Percentiles rank a stretch among this genome's conserved stretches.
Conservation (phyloP, 169 alveolate species). For the Plasmodium blacklocki region DNA sequence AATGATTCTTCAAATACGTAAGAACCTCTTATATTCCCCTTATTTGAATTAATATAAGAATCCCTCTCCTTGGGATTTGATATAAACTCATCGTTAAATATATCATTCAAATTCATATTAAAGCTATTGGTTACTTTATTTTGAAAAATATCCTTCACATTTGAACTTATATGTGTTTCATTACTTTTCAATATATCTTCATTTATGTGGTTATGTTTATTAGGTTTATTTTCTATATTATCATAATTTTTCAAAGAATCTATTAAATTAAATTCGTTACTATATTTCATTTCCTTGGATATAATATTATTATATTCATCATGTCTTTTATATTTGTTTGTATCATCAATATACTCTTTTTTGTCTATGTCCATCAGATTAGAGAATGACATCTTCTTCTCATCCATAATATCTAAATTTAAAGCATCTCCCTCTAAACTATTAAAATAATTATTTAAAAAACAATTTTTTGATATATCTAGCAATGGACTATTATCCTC, state of each 20-base stretch:
- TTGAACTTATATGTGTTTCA: not conserved
- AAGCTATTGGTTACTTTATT: not conserved
- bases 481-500: conserved; percentile 13
- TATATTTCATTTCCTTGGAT: not conserved
- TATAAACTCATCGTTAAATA: too few species aligned
- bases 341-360: not conserved
- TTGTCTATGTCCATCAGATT: not conserved
- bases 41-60: too few species aligned
- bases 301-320: not conserved
- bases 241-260: too few species aligned
- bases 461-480: conserved; percentile 55
- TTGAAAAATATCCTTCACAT: not conserved
- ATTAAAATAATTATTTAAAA: conserved; percentile 52
- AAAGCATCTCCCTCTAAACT: conserved; percentile 27
- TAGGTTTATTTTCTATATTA: too few species aligned
- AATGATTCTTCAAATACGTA: too few species aligned
- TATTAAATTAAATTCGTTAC: too few species aligned
- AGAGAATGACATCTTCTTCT: conserved; percentile 1
- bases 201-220: too few species aligned
- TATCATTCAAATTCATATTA: too few species aligned
- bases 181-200: too few species aligned
- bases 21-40: too few species aligned
- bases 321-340: not conserved
- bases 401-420: not conserved
- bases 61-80: too few species aligned